Evolutionary conservation across 305 asterid species (phyloP).

Genomic region (Stenogyne calaminthoides): DNA sequence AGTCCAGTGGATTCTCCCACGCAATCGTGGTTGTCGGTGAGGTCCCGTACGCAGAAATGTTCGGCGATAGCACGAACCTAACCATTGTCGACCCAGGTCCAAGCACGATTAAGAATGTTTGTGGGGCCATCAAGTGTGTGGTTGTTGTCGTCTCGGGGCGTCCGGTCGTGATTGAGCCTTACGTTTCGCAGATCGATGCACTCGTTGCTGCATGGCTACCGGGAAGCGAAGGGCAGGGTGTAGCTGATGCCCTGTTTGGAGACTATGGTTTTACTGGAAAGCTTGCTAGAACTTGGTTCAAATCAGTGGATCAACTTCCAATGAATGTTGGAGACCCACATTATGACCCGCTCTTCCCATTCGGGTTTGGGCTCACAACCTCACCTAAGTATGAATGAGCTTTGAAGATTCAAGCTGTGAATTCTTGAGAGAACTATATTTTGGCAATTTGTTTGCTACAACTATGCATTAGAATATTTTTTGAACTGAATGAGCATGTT

Average conservation of each 20-base stretch:
- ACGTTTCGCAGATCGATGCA: slow-evolving; percentile 46
- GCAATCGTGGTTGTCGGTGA: slow-evolving; percentile 60
- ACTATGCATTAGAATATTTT: not conserved
- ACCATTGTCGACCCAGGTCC: slow-evolving; percentile 56
- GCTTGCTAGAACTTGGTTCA: slow-evolving; percentile 73
- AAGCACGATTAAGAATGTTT: slow-evolving; percentile 48
- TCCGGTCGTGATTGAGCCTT: slow-evolving; percentile 62
- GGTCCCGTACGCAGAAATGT: slow-evolving; percentile 54
- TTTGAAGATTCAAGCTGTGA: not conserved
- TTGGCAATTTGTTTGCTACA: not conserved
- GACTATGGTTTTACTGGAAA: slow-evolving; percentile 67
- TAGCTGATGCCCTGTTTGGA: slow-evolving; percentile 63
- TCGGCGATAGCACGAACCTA: slow-evolving; percentile 51
- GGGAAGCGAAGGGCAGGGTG: slow-evolving; percentile 72
- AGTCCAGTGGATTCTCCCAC: slow-evolving; percentile 43
- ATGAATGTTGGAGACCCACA: slow-evolving; percentile 76
- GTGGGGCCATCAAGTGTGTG: slow-evolving; percentile 53
- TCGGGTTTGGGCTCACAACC: slow-evolving; percentile 63
- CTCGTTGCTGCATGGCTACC: slow-evolving; percentile 90
- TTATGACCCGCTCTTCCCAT: slow-evolving; percentile 67
- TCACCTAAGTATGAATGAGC: slow-evolving; percentile 26
- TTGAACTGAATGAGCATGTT: not conserved
- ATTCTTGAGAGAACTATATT: not conserved
- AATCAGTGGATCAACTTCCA: slow-evolving; percentile 65
- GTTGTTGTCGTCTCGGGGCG: slow-evolving; percentile 71